Base-by-base conservation (phyloP, 2,329 filamentous ascomycete species). In the Penicillium fuscoglaucum region DNA sequence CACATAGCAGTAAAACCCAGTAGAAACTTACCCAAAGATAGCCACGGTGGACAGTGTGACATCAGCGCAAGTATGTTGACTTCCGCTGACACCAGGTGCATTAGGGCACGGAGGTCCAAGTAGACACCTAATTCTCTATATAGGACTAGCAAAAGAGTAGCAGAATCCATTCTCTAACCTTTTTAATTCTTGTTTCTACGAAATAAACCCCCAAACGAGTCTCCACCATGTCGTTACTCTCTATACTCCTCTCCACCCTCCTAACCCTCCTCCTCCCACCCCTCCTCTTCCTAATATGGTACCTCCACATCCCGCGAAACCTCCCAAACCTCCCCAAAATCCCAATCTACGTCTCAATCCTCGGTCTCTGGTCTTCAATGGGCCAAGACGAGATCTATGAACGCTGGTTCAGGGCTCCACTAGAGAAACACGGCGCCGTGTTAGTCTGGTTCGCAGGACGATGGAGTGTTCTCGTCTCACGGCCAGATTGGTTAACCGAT, bases 401-500 rank as follows among this genome's bases (percentile, higher is more conserved):
- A 24, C 59, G 61, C 17, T 69, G 68, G 64, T 61, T 70, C 3
- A 64, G 66, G 0, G 40, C 44, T 2, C 62, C 66, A 2, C 56
- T 73, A 0, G 69, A 72, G 31, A 59, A 66, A 43, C 61, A 73
- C 50, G 70, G 80, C 4, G 80, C 79, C 1, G 80, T 82, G 19
- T 77, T 80, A 56, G 68, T 82, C 29, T 82, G 79, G 70, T 81
- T 81, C 35, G 80, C 75, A 1, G 79, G 77, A 0, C 74, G 74
- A 41, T 83, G 81, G 81, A 81, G 79, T 47, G 70, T 83, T 3
- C 68, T 83, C 12, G 76, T 82, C 0, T 76, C 76, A 47, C 74
- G 74, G 5, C 80, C 80, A 1, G 64, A 73, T 0, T 80, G 78
- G 57, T 61, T 83, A 4, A 72, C 73, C 4, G 76, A 81, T 45